Evolutionary conservation across 2,329 filamentous ascomycete species (phyloP).

Genomic region (Ceratocystis eucalypticola): DNA sequence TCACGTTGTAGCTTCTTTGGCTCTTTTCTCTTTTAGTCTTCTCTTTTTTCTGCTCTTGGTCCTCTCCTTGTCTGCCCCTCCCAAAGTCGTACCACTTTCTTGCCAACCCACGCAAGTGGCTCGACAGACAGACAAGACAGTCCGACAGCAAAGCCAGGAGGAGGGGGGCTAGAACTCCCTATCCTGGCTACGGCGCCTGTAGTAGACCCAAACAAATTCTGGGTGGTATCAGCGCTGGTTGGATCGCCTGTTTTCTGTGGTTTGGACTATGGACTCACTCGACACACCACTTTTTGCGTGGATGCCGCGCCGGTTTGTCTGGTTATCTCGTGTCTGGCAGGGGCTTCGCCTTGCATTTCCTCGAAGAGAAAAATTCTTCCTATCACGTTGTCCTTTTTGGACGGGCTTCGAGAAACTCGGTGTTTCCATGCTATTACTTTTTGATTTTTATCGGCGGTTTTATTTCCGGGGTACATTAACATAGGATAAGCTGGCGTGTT

Average conservation of each 20-base stretch:
- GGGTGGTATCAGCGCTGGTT: constrained; percentile 1
- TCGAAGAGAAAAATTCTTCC: no score
- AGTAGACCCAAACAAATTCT: neutral
- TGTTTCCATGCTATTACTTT: no score
- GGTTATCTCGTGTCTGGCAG: no score
- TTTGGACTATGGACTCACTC: neutral
- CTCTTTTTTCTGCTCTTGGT: neutral
- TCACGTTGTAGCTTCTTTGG: no score
- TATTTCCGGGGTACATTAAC: no score
- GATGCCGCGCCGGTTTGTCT: no score
- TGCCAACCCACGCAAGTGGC: neutral
- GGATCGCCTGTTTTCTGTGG: neutral
- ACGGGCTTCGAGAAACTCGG: no score
- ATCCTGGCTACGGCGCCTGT: neutral
- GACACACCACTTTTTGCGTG: no score
- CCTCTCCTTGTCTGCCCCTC: neutral
- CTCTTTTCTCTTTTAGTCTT: neutral
- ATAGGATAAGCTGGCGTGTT: no score
- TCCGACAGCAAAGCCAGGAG: neutral
- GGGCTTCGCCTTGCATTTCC: no score
- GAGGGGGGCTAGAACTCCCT: constrained; percentile 2
- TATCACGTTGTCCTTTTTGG: no score
- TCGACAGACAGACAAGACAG: neutral
- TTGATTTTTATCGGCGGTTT: no score
- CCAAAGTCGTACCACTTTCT: constrained; percentile 5